Evolutionary conservation across 257 asterid genomes (phyloP).

Genomic region (Salvia splendens): DNA sequence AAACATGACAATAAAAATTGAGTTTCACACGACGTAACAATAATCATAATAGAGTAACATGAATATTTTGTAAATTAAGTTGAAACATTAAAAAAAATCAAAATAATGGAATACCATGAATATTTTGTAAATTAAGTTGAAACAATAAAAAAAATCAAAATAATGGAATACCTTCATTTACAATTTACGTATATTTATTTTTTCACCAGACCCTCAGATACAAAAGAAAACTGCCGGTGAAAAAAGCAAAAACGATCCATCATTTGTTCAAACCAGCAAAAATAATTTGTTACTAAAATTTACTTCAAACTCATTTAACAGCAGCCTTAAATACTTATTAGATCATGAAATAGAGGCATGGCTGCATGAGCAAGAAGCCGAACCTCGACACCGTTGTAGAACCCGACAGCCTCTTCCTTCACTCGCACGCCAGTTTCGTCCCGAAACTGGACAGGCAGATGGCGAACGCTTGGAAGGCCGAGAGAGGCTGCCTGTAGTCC

Average conservation of each 20-base stretch:
- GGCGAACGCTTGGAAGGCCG: slow-evolving; percentile 93
- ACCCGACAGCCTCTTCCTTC: neutral
- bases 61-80: too few species aligned
- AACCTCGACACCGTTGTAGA: neutral
- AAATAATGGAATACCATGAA: slow-evolving; percentile 12
- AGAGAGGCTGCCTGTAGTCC: slow-evolving; percentile 85
- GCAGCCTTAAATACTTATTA: neutral
- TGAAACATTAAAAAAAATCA: neutral
- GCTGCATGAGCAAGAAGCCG: neutral
- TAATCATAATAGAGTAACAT: too few species aligned
- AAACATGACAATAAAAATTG: too few species aligned
- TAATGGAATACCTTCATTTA: slow-evolving; percentile 19
- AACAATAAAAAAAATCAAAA: neutral
- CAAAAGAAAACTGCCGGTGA: neutral
- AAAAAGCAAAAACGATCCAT: slow-evolving; percentile 4
- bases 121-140: neutral
- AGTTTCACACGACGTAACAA: too few species aligned
- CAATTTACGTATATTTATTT: neutral
- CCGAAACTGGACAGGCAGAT: slow-evolving; percentile 95
- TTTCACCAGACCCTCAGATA: neutral
- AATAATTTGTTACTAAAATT: slow-evolving; percentile 3
- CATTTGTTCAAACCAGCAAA: slow-evolving; percentile 4
- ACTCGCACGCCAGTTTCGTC: slow-evolving; percentile 88
- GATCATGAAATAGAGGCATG: slow-evolving; percentile 18
- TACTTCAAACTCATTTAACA: slow-evolving; percentile 6